Percentiles rank a stretch among this genome's conserved stretches.
phyloP scores from a whole-genome alignment of 371 early-diverging fungal genomes.

The Batrachochytrium dendrobatidis region DNA sequence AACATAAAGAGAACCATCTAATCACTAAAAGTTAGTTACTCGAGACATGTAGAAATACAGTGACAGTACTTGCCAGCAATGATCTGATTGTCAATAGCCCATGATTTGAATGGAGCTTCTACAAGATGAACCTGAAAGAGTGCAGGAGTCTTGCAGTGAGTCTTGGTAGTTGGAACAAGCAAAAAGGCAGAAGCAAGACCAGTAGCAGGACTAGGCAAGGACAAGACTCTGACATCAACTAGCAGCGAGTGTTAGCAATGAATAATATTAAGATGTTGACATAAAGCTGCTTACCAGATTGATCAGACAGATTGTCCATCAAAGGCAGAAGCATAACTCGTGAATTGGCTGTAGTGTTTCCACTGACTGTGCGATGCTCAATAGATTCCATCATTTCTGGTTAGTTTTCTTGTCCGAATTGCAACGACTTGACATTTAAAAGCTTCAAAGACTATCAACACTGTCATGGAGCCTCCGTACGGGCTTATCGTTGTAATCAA shows the following conservation, averaged over 20 bases:
- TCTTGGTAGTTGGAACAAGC: neutral
- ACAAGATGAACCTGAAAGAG: neutral
- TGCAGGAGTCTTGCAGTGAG: neutral
- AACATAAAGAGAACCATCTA: slow-evolving; percentile 21
- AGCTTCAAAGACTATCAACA: no score
- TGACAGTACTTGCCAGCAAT: neutral
- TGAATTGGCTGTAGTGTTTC: neutral
- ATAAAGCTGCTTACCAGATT: neutral
- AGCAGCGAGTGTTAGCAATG: no score
- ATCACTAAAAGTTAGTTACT: neutral
- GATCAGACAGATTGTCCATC: neutral
- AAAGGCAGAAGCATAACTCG: neutral
- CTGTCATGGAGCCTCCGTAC: no score
- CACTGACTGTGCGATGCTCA: neutral
- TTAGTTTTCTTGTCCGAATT: neutral
- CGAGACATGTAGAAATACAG: neutral
- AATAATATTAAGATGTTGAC: no score
- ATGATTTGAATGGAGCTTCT: neutral
- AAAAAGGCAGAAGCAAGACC: neutral
- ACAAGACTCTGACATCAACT: neutral
- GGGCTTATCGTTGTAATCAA: no score
- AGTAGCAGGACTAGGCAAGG: neutral
- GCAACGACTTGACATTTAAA: no score
- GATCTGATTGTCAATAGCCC: neutral
- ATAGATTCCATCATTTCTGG: neutral